Percentiles rank a stretch among this genome's conserved stretches.
Conservation (phyloP, 768 basidiomycete species). For the Phlebiopsis flavidoalba region DNA sequence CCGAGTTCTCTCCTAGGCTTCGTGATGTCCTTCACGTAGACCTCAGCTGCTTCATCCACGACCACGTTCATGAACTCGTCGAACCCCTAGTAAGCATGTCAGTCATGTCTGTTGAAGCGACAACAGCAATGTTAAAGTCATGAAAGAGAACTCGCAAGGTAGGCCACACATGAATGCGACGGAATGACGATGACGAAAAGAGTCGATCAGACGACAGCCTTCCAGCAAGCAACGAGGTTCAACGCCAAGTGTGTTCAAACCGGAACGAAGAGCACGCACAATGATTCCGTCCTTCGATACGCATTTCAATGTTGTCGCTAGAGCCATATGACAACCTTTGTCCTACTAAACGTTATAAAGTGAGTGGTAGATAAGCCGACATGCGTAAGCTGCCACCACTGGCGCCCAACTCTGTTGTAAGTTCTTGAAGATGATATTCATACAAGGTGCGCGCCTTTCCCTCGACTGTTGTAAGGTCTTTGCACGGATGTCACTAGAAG, state of each 20-base stretch:
- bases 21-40: conserved; percentile 85
- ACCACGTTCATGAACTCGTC: conserved; percentile 99
- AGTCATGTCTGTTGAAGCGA: conserved; percentile 16
- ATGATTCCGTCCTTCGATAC: conserved; percentile 94
- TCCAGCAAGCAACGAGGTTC: conserved; percentile 31
- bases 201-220: conserved; percentile 25
- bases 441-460: background rate
- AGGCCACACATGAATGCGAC: background rate
- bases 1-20: conserved; percentile 84
- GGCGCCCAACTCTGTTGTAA: conserved; percentile 71
- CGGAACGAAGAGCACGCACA: conserved; percentile 51
- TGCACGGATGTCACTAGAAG: conserved; percentile 7
- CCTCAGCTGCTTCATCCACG: conserved; percentile 88
- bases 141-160: conserved; percentile 2
- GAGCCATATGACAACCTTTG: conserved; percentile 88
- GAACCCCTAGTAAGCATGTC: conserved; percentile 64
- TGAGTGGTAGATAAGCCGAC: conserved; percentile 4
- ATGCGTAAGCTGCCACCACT: background rate
- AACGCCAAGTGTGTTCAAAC: conserved; percentile 31
- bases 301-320: conserved; percentile 96
- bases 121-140: background rate
- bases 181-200: background rate
- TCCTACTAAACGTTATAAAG: conserved; percentile 45
- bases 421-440: conserved; percentile 99
- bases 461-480: background rate